phyloP scores from a whole-genome alignment of 2,329 filamentous ascomycete species.

The Botrytis sinoallii region DNA sequence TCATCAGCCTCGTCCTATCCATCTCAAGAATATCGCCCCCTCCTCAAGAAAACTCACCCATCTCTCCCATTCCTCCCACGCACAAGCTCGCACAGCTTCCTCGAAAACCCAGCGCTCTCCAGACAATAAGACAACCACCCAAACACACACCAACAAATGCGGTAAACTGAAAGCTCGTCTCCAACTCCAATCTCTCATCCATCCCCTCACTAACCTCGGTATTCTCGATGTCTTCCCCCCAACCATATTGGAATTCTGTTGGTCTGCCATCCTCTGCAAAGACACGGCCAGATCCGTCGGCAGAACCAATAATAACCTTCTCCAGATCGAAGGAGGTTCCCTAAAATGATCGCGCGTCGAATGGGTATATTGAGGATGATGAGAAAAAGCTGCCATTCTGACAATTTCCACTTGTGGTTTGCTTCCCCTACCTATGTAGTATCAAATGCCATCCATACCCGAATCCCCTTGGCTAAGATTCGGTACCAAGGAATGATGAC shows the following conservation, averaged over 20 bases:
- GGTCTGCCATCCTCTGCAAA: slow-evolving; percentile 30
- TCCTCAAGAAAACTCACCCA: slow-evolving; percentile 62
- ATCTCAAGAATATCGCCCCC: not conserved
- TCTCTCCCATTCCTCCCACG: slow-evolving; percentile 85
- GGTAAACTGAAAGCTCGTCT: slow-evolving; percentile 59
- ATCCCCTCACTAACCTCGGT: slow-evolving; percentile 24
- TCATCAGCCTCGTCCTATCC: slow-evolving; percentile 27
- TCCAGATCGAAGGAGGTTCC: slow-evolving; percentile 31
- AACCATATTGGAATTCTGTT: slow-evolving; percentile 20
- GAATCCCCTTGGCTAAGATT: not conserved
- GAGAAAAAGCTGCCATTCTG: slow-evolving; percentile 26
- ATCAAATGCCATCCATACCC: slow-evolving; percentile 12
- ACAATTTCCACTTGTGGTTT: not conserved
- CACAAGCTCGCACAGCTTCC: slow-evolving; percentile 66
- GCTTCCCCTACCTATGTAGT: not conserved
- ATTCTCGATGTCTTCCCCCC: slow-evolving; percentile 23
- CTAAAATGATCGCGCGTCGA: slow-evolving; percentile 32
- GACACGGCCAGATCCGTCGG: slow-evolving; percentile 28
- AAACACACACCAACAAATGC: slow-evolving; percentile 66
- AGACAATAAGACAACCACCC: slow-evolving; percentile 77
- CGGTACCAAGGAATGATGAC: slow-evolving; percentile 3
- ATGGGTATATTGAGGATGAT: slow-evolving; percentile 27
- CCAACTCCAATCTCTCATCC: slow-evolving; percentile 45
- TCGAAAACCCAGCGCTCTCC: slow-evolving; percentile 79
- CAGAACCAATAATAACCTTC: slow-evolving; percentile 29